Base-by-base conservation (phyloP, 768 basidiomycete genomes). In the Tephrocybe sp. region DNA sequence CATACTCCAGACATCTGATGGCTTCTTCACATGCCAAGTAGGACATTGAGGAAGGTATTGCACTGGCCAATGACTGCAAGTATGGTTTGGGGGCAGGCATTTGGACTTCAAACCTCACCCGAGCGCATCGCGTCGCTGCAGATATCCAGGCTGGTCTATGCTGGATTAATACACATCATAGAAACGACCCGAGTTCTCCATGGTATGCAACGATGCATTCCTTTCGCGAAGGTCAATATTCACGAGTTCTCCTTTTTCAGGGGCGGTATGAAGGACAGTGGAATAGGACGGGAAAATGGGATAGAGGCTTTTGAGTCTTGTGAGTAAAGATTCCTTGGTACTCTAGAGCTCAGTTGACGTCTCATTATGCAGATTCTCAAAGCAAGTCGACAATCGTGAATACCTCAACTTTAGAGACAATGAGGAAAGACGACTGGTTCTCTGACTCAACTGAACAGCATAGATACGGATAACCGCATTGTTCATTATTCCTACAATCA, bases 181-280 rank as follows among this genome's bases (percentile, higher is more conserved):
- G 91, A 39, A 93, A 94, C 57, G 90, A 93, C 61, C 91, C 91
- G 7, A 87, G 86, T 54, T 91, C 88, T 25, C 90, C 91, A 33
- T 94, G 91, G 91, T 89, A 61, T 31, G 77, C 33, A 15, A 15
- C 13, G 30, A 8, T 44, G 21, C 5, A 7, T 34, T 34, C 15
- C 15, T n/a, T 31, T 29, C 22, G 7, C 47, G 12, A 11, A 44
- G 18, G 16, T 4, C 22, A 36, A 15, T 29, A 13, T n/a, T 40
- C 11, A 43, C n/a, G 22, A 24, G 4, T n/a, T n/a, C n/a, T n/a
- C n/a, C 38, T 4, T 45, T 50, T 37, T n/a, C 53, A 88, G 88
- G 88, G 90, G 90, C 16, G 90, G 90, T 5, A 88, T 91, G 88
- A 91, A 92, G 63, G 85, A 87, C 55, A 92, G 90, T 58, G 91